Evolutionary conservation across 164 flowering plant genomes (phyloP).

Genomic region (Paratinospora sagittata): DNA sequence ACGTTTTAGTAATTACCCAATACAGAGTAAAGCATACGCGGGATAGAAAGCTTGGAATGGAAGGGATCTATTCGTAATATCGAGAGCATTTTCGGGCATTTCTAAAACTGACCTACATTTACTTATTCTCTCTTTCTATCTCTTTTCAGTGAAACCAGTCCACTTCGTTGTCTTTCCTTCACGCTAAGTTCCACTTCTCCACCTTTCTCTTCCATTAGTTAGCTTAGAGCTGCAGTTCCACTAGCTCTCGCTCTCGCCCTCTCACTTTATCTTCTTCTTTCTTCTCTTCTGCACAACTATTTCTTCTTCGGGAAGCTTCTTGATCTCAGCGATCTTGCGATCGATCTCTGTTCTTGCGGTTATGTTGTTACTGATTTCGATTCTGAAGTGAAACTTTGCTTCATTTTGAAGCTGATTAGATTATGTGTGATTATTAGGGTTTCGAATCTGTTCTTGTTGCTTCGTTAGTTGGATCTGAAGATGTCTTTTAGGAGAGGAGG

Average conservation of each 20-base stretch:
- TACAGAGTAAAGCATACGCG: too few relatives aligned
- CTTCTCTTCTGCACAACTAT: background rate
- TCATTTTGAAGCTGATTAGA: background rate
- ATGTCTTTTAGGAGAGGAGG: constrained; percentile 33
- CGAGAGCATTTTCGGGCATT: background rate
- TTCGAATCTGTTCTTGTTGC: background rate
- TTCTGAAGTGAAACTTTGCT: background rate
- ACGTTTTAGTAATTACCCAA: too few relatives aligned
- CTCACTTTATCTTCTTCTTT: too few relatives aligned
- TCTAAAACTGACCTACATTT: background rate
- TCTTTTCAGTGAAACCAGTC: background rate
- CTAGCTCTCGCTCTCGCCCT: background rate
- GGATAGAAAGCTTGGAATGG: too few relatives aligned
- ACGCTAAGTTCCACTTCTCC: background rate
- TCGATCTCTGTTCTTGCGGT: too few relatives aligned
- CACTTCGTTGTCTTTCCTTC: background rate
- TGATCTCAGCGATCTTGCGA: too few relatives aligned
- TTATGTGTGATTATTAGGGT: too few relatives aligned
- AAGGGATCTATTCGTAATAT: too few relatives aligned
- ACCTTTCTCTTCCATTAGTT: background rate
- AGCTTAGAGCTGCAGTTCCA: too few relatives aligned
- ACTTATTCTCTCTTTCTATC: too few relatives aligned
- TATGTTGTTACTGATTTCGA: background rate
- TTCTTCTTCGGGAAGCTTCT: too few relatives aligned
- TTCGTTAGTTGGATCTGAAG: background rate